Evolutionary conservation across 345 rosid genomes (phyloP).

Genomic region (Rubroshorea leprosula): DNA sequence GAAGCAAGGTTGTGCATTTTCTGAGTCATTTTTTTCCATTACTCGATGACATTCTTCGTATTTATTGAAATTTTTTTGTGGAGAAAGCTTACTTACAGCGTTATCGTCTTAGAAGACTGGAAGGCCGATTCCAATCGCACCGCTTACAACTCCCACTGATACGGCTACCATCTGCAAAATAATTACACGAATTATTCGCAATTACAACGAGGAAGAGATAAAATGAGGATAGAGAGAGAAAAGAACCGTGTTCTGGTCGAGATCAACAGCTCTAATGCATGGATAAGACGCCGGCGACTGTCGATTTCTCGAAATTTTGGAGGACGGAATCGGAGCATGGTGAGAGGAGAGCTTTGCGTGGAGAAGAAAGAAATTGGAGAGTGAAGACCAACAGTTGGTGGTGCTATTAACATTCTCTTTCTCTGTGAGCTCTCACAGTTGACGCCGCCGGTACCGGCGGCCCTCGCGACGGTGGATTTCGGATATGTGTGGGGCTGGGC

Average conservation of each 20-base stretch:
- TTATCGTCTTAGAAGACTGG: slow-evolving; percentile 83
- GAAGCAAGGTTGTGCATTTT: slow-evolving; percentile 87
- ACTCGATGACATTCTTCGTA: no score
- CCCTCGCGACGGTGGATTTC: not conserved
- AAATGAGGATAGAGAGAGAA: not conserved
- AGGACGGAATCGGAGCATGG: slow-evolving; percentile 9
- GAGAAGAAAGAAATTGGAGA: slow-evolving; percentile 51
- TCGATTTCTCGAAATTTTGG: slow-evolving; percentile 29
- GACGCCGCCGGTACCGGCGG: no score
- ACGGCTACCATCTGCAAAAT: slow-evolving; percentile 63
- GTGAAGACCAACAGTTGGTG: slow-evolving; percentile 45
- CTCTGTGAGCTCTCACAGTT: not conserved
- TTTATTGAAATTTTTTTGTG: no score
- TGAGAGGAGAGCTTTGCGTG: slow-evolving; percentile 34
- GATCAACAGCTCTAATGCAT: slow-evolving; percentile 54
- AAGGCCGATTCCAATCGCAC: slow-evolving; percentile 76
- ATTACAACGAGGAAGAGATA: not conserved
- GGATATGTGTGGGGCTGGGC: slow-evolving; percentile 23
- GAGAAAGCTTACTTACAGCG: slow-evolving; percentile 79
- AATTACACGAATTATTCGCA: no score
- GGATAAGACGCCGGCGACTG: slow-evolving; percentile 44
- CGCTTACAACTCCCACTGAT: slow-evolving; percentile 74
- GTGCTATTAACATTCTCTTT: slow-evolving; percentile 37
- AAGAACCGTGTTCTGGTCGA: slow-evolving; percentile 78
- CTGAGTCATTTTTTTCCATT: slow-evolving; percentile 21